Base-by-base conservation (phyloP, 768 basidiomycete species). In the Favolaschia claudopus region DNA sequence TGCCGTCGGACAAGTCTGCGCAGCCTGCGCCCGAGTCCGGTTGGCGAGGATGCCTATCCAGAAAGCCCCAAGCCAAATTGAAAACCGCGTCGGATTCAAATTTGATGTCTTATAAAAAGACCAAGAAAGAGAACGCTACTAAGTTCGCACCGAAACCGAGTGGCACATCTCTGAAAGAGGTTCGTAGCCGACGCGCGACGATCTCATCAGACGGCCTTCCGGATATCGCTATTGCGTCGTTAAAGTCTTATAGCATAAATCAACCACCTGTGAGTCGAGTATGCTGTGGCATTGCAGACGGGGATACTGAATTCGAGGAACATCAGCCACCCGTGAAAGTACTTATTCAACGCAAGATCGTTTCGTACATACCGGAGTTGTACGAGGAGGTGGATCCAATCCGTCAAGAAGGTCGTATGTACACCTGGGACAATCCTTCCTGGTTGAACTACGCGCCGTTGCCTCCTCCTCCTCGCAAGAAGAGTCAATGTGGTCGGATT, bases 361-460 rank as follows among this genome's bases (percentile, higher is more conserved):
- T 55, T 31, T 7, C 40, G 12, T 60, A 60, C 29, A 60, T 53
- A 39, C 58, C 58, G 27, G 58, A 60, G 24, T 34, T 60, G 12
- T 60, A 48, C 51, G 58, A 60, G 34, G 58, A 60, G 38, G 58
- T 54, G 7, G 52, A 54, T 22, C 58, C 58, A 1, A 48, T 54
- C 51, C 24, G 58, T 7, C 6, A 42, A 12, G 17, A 15, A 5
- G 59, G 59, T 6, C 14, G 13, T 20, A 32, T 60, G 15, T 60
- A 55, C 31, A 48, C 59, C 17, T 60, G 59, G 59, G 52, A 60
- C 2, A 53, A 60, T 39, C 53, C 53, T 8, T 34, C 46, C 0
- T 33, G 34, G 47, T 48, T 60, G 19, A 20, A 55, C 19, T 60
- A 60, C 34, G 47, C 50, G 28, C 53, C 59, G 7, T 48, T 60